Evolutionary conservation across 495 filamentous ascomycete genomes (phyloP).

Genomic region (Neurospora sp.): DNA sequence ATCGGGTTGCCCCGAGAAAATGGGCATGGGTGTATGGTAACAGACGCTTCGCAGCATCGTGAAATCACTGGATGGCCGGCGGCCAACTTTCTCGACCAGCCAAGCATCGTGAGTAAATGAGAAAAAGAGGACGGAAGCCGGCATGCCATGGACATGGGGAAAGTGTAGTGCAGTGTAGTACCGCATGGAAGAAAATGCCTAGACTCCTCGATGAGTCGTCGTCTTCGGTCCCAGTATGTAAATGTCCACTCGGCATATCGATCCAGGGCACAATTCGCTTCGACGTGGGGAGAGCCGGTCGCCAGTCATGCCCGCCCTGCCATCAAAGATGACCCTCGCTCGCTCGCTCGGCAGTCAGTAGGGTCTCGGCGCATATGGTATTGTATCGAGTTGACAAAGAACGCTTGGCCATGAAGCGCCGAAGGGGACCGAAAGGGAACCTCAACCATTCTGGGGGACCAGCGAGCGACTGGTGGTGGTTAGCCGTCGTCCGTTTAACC

Average conservation of each 20-base stretch:
- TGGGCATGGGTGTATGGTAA: neutral
- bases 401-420: too few relatives aligned
- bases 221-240: neutral
- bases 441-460: too few relatives aligned
- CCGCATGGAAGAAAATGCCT: neutral
- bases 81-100: neutral
- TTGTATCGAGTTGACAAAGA: too few relatives aligned
- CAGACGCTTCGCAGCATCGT: neutral
- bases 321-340: neutral
- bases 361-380: too few relatives aligned
- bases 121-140: neutral
- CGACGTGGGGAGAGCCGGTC: neutral
- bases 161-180: neutral
- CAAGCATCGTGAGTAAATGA: neutral
- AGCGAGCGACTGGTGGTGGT: neutral
- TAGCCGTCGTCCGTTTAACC: neutral
- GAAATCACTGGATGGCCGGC: neutral
- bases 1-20: neutral
- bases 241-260: neutral
- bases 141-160: neutral
- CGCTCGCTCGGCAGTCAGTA: neutral
- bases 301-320: neutral
- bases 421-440: too few relatives aligned
- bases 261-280: neutral
- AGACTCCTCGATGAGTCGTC: neutral